phyloP scores from a whole-genome alignment of 179 eudicot genomes.

The Pouteria campechiana region DNA sequence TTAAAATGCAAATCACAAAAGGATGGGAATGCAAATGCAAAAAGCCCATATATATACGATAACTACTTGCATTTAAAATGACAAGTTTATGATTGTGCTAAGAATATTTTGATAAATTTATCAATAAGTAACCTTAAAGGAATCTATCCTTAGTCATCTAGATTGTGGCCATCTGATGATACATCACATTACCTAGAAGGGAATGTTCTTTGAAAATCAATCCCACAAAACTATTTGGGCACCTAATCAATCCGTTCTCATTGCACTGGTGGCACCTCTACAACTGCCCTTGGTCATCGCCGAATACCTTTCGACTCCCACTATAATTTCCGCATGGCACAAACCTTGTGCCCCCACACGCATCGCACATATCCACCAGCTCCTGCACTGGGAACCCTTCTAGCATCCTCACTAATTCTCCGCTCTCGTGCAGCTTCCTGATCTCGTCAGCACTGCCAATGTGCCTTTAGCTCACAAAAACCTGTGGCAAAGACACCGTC shows the following conservation, averaged over 20 bases:
- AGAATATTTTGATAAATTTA: no score
- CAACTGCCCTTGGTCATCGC: slow-evolving; percentile 52
- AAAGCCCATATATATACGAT: no score
- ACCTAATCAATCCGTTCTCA: slow-evolving; percentile 74
- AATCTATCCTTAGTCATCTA: no score
- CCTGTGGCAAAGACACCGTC: slow-evolving; percentile 58
- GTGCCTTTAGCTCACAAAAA: slow-evolving; percentile 59
- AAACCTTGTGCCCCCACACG: slow-evolving; percentile 71
- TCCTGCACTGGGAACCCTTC: slow-evolving; percentile 43
- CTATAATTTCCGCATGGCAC: slow-evolving; percentile 63
- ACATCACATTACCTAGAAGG: no score
- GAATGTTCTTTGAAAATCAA: no score
- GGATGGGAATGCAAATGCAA: no score
- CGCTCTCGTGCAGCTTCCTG: slow-evolving; percentile 55
- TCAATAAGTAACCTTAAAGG: no score
- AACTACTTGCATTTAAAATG: no score
- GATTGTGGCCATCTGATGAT: no score
- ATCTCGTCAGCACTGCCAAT: slow-evolving; percentile 68
- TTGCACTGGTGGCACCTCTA: slow-evolving; percentile 69
- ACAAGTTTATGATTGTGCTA: no score
- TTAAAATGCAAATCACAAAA: no score
- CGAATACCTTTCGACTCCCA: slow-evolving; percentile 79
- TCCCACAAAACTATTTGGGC: slow-evolving; percentile 69
- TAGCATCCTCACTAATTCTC: slow-evolving; percentile 48
- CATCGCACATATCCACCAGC: slow-evolving; percentile 37